Percentiles rank a stretch among this genome's conserved stretches.
Evolutionary conservation across 73 alveolate genomes (phyloP).

Genomic region (Paramecium biaurelia): DNA sequence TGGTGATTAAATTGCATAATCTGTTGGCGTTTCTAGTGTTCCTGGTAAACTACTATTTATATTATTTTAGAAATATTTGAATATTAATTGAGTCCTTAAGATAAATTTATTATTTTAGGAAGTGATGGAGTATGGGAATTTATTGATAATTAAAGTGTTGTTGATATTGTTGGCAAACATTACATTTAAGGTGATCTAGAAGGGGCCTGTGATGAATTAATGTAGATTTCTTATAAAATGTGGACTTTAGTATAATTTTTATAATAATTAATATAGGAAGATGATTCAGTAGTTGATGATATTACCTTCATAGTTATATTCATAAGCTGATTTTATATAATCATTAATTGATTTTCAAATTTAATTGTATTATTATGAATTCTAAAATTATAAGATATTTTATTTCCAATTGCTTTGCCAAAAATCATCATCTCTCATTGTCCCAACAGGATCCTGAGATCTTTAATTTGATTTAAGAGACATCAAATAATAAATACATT

Average conservation of each 20-base stretch:
- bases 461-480: constrained; percentile 70
- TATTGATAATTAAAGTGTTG: constrained; percentile 74
- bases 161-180: constrained; percentile 55
- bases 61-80: neutral
- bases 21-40: constrained; percentile 89
- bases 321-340: constrained; percentile 6
- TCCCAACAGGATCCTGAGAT: constrained; percentile 83
- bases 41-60: constrained; percentile 72
- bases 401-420: neutral
- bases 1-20: constrained; percentile 89
- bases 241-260: constrained; percentile 31
- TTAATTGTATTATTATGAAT: neutral
- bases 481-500: constrained; percentile 74
- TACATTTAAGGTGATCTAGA: constrained; percentile 38
- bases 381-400: neutral
- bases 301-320: constrained; percentile 59
- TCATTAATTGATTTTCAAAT: neutral
- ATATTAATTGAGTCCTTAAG: constrained; percentile 64
- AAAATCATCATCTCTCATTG: constrained; percentile 8
- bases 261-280: constrained; percentile 32
- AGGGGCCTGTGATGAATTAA: constrained; percentile 59
- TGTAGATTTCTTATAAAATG: constrained; percentile 42
- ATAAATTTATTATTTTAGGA: constrained; percentile 72
- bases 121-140: constrained; percentile 90
- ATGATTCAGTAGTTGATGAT: constrained; percentile 65